Base-by-base conservation (phyloP, 225 moss, liverwort and hornwort genomes). In the Polytrichum formosum region DNA sequence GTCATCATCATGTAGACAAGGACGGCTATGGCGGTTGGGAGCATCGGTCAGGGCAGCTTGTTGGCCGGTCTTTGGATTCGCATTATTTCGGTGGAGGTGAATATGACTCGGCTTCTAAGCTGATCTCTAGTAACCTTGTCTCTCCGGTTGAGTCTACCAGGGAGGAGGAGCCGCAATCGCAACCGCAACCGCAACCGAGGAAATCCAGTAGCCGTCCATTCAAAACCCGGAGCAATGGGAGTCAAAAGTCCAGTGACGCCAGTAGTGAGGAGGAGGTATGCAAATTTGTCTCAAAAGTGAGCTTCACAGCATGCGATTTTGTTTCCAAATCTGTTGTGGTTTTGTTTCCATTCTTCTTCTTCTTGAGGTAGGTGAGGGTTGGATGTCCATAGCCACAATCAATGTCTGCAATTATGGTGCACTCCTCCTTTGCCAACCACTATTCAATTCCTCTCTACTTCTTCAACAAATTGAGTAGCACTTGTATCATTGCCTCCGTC, bases 81-180 rank as follows among this genome's bases (percentile, higher is more conserved):
- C 76, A 74, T 8, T 56, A 74, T 46, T 75, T 75, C 61, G 76
- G 73, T 19, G 87, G 87, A 7, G 87, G 87, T 53, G 83, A 87
- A 55, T 83, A 81, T 67, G 83, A 83, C 64, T 74, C 81, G 30
- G 76, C 75, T 33, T 83, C 87, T 62, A 80, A 76, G 61, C 80
- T 81, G 16, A 83, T 81, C 59, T 80, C 87, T 6, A 83, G 8
- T 53, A 76, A 83, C 2, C 78, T 83, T 26, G 37, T 72, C 20
- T 63, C 77, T 5, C 75, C 78, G 4, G 22, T 63, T 10, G 73
- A 83, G 26, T 60, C 69, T 74, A 30, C 28, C 65, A 70, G 70
- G 60, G 77, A 75, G 61, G 70, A 63, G 5, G 68, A 55, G 37
- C 72, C 62, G 54, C 2, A n/a, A 22, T n/a, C 58, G 59, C 59